phyloP scores from a whole-genome alignment of 352 stramenopile genomes.

The Phytophthora quininea region DNA sequence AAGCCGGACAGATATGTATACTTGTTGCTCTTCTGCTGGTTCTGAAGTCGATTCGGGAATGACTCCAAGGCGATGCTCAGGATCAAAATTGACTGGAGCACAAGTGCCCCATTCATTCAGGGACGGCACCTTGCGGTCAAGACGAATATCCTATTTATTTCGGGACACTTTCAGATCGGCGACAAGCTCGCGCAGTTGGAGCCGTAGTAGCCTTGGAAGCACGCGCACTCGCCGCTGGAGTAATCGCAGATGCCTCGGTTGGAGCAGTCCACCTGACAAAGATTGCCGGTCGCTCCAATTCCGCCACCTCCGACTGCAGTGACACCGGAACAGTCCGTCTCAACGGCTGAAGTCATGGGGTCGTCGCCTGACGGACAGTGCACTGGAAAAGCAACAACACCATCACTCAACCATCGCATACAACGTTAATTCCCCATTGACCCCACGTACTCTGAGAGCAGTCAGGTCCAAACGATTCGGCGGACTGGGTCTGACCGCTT shows the following conservation, averaged over 20 bases:
- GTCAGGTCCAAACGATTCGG: slow-evolving; percentile 90
- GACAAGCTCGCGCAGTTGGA: slow-evolving; percentile 79
- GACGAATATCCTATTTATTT: background rate
- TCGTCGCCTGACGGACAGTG: slow-evolving; percentile 90
- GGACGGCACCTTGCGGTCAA: background rate
- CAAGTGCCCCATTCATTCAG: background rate
- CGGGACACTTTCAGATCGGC: slow-evolving; percentile 28
- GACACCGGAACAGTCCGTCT: slow-evolving; percentile 85
- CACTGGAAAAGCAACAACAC: slow-evolving; percentile 34
- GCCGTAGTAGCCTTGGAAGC: slow-evolving; percentile 80
- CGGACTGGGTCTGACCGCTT: slow-evolving; percentile 72
- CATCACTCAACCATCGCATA: background rate
- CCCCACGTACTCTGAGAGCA: slow-evolving; percentile 70
- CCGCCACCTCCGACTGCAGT: slow-evolving; percentile 44
- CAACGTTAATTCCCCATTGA: background rate
- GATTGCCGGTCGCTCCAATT: slow-evolving; percentile 49
- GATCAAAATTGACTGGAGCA: background rate
- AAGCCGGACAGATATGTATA: slow-evolving; percentile 23
- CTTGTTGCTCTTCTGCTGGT: background rate
- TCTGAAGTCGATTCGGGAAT: background rate
- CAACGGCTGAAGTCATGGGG: slow-evolving; percentile 74
- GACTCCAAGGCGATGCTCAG: no score
- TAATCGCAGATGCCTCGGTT: slow-evolving; percentile 84
- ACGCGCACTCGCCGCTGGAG: slow-evolving; percentile 62
- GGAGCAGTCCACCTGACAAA: slow-evolving; percentile 79